These are phyloP conservation scores for Selaginella moellendorffii DNA, from an alignment of 75 land plant genomes.

Conservation along the genomic window DNA sequence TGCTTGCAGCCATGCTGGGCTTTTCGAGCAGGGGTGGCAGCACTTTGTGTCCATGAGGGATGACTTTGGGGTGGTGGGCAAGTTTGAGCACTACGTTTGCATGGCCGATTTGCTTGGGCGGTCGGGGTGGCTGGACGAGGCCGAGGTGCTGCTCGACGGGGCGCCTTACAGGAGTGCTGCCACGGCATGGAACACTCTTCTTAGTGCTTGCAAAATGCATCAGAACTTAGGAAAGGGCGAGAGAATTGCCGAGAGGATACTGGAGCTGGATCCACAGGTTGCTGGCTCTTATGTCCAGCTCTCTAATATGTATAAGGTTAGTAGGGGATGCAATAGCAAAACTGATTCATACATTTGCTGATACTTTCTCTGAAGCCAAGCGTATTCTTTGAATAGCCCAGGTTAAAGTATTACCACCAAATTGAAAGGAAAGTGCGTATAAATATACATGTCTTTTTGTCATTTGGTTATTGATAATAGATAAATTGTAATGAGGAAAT, in stretches of 20 bases:
- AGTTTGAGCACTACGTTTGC: constrained; percentile 15
- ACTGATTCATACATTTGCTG: too few species aligned
- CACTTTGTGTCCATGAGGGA: constrained; percentile 18
- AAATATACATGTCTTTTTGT: too few species aligned
- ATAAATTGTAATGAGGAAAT: too few species aligned
- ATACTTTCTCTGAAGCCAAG: too few species aligned
- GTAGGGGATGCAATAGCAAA: too few species aligned
- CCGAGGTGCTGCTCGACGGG: constrained; percentile 12
- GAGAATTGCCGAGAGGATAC: constrained; percentile 4
- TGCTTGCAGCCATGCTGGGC: neutral
- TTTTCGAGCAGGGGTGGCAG: constrained; percentile 13
- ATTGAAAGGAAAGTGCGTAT: too few species aligned
- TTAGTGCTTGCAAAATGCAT: constrained; percentile 23
- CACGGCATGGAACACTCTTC: constrained; percentile 20
- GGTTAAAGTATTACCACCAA: too few species aligned
- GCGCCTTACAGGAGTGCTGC: constrained; percentile 15
- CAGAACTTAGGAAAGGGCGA: constrained; percentile 16
- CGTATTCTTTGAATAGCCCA: too few species aligned
- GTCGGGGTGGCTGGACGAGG: constrained; percentile 17
- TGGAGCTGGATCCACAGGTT: constrained; percentile 8
- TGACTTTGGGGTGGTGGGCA: constrained; percentile 7
- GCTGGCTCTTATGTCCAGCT: constrained; percentile 10
- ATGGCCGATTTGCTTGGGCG: constrained; percentile 25
- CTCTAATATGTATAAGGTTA: constrained; percentile 20
- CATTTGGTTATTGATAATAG: too few species aligned